Evolutionary conservation across 1,284 basidiomycete genomes (phyloP).

Genomic region (Neonothopanus nambi): DNA sequence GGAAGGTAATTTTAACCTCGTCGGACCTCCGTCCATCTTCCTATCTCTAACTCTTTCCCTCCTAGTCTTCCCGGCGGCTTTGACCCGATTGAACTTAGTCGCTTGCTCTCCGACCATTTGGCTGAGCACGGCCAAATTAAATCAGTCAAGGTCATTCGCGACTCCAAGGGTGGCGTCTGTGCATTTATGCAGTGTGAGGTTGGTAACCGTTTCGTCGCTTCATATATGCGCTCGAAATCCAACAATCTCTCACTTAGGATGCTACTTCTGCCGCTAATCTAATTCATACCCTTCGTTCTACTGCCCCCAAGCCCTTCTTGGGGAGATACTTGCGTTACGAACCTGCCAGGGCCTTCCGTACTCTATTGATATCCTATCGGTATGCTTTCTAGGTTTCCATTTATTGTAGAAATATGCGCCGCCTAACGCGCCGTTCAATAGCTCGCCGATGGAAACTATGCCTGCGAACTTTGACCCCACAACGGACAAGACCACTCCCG

Average conservation of each 20-base stretch:
- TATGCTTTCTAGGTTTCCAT: conserved; percentile 38
- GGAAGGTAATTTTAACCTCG: conserved; percentile 55
- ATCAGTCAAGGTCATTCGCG: conserved; percentile 72
- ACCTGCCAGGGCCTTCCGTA: conserved; percentile 72
- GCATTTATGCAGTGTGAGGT: conserved; percentile 84
- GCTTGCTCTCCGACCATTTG: conserved; percentile 61
- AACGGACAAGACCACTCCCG: conserved; percentile 22
- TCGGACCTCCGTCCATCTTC: conserved; percentile 12
- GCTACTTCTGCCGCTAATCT: conserved; percentile 56
- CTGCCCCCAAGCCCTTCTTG: conserved; percentile 58
- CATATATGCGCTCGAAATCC: conserved; percentile 11
- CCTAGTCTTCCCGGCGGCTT: conserved; percentile 69
- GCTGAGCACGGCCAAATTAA: conserved; percentile 61
- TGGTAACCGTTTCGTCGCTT: conserved; percentile 18
- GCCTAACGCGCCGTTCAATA: too few species aligned
- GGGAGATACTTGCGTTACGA: conserved; percentile 74
- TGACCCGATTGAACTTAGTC: conserved; percentile 59
- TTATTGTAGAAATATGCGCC: too few species aligned
- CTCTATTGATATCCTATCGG: conserved; percentile 74
- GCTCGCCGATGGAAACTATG: conserved; percentile 27
- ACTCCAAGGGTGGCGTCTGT: conserved; percentile 72
- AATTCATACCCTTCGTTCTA: conserved; percentile 58
- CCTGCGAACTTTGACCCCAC: conserved; percentile 19
- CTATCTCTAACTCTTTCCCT: conserved; percentile 10
- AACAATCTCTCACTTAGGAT: conserved; percentile 40